These are phyloP conservation scores for Lobulomyces angularis DNA, from an alignment of 192 early-diverging fungal genomes.

Conservation along the genomic window DNA sequence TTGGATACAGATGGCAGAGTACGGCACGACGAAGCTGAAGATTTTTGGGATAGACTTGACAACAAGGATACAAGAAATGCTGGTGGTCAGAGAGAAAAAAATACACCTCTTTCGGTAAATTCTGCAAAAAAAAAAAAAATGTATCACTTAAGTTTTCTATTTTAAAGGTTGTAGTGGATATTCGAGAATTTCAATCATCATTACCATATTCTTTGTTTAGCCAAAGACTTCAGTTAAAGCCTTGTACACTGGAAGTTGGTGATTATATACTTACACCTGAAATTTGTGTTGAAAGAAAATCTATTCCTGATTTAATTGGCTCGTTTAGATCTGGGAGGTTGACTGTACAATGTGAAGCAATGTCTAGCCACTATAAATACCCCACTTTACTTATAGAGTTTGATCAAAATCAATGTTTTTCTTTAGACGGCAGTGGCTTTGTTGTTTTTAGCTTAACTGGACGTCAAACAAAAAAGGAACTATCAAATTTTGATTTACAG, in stretches of 20 bases:
- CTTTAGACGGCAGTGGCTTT: slow-evolving; percentile 1
- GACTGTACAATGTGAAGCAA: slow-evolving; percentile 82
- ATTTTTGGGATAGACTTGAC: slow-evolving; percentile 29
- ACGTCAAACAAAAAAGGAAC: slow-evolving; percentile 13
- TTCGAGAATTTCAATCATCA: slow-evolving; percentile 84
- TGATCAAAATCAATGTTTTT: slow-evolving; percentile 40
- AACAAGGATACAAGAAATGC: slow-evolving; percentile 49
- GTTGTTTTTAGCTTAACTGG: slow-evolving; percentile 5
- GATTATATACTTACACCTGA: slow-evolving; percentile 82
- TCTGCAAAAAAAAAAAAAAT: not conserved
- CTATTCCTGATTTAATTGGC: slow-evolving; percentile 70
- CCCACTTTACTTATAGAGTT: slow-evolving; percentile 88
- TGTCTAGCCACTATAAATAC: slow-evolving; percentile 66
- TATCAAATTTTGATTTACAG: slow-evolving; percentile 25
- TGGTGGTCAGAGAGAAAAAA: slow-evolving; percentile 40
- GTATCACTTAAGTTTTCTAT: not conserved
- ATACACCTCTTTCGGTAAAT: slow-evolving; percentile 5
- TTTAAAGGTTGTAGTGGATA: slow-evolving; percentile 66
- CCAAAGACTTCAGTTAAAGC: slow-evolving; percentile 56
- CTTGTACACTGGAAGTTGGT: slow-evolving; percentile 80
- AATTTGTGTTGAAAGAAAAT: slow-evolving; percentile 88
- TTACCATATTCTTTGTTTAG: slow-evolving; percentile 78
- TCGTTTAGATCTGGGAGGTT: slow-evolving; percentile 73
- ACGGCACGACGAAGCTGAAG: slow-evolving; percentile 25
- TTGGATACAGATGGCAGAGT: slow-evolving; percentile 47